phyloP scores from a whole-genome alignment of 371 early-diverging fungal genomes.

The Umbelopsis sp. region DNA sequence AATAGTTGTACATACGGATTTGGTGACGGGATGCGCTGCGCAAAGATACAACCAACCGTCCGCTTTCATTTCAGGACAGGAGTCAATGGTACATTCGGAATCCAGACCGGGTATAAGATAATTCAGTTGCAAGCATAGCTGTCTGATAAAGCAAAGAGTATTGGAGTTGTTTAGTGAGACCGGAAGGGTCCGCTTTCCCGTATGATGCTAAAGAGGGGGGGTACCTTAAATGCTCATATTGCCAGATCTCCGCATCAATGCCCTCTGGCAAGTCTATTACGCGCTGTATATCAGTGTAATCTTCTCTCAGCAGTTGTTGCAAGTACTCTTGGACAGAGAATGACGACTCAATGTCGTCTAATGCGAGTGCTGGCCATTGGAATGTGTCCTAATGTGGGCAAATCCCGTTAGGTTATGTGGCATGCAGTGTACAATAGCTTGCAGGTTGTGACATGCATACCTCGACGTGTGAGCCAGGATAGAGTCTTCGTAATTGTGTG shows the following conservation, averaged over 20 bases:
- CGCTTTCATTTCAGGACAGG: conserved; percentile 94
- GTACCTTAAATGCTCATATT: conserved; percentile 88
- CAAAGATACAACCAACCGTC: conserved; percentile 92
- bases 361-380: conserved; percentile 56
- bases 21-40: conserved; percentile 86
- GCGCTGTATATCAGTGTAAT: conserved; percentile 63
- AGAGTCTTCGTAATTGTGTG: conserved; percentile 32
- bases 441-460: conserved; percentile 23
- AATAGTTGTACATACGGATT: conserved; percentile 56
- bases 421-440: neutral
- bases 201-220: conserved; percentile 15
- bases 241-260: conserved; percentile 80
- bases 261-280: conserved; percentile 70
- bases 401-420: neutral
- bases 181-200: neutral
- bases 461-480: conserved; percentile 45
- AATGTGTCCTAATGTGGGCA: conserved; percentile 48
- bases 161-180: neutral
- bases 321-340: conserved; percentile 84
- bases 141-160: conserved; percentile 63
- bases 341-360: conserved; percentile 74
- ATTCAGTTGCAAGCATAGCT: conserved; percentile 81
- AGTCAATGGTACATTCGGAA: conserved; percentile 76
- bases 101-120: conserved; percentile 75
- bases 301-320: conserved; percentile 73